Evolutionary conservation across 495 filamentous ascomycete genomes (phyloP), one percentile per base, ranked within the genome.

Genomic region (Penicillium pancosmium): DNA sequence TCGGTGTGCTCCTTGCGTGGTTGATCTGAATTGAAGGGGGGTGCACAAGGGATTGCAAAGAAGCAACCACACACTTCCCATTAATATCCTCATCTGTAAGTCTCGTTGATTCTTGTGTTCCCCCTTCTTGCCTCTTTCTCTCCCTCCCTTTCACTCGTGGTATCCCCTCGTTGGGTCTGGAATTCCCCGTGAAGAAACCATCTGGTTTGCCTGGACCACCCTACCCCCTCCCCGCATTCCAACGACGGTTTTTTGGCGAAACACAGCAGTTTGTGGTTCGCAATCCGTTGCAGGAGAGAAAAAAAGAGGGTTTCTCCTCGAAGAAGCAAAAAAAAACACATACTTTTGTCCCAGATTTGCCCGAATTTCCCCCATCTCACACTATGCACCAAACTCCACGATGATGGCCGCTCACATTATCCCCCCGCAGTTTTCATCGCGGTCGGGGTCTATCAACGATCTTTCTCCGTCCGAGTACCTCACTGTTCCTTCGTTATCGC

Each of bases 321-420:
- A 38, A 38, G 36, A 38, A n/a, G 3, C 23, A 31, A 9, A 31
- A 31, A 27, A 31, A 31, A 31, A 31, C 6, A 31, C 27, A 31
- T 31, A 31, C 27, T 4, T 31, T 9, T 31, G 27, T 31, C 27
- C 27, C 27, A 31, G 27, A 31, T 38, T 21, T 21, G 19, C 19
- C 19, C 19, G 19, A 21, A 1, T 38, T 38, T 38, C 36, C 15
- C 34, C 11, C 11, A n/a, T 38, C 36, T 38, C 36, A 38, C 36
- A 38, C 15, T 48, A 48, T 48, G 46, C 46, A n/a, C 48, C 35
- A 38, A 38, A 36, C 57, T 36, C 16, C 55, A 67, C 56, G 15
- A 73, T 72, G 64, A 75, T 71, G 65, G 64, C 65, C 21, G 65
- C 74, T 77, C 68, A 77, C 60, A 50, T 70, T 54, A 52, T 62